phyloP scores from a whole-genome alignment of 1,284 basidiomycete species.

The Cutaneotrichosporon sp. region DNA sequence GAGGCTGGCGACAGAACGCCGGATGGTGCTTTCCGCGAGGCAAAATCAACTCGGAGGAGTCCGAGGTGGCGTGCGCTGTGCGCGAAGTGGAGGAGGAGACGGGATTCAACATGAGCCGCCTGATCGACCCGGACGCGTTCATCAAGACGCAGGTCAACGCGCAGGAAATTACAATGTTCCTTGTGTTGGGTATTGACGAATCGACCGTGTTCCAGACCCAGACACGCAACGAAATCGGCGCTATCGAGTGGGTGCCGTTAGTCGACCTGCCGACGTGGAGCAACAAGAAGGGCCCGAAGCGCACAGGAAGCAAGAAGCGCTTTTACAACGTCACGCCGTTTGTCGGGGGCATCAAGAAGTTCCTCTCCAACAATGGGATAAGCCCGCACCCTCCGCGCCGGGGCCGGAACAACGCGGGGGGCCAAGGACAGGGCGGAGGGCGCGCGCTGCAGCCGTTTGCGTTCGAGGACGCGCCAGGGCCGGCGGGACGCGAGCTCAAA shows the following conservation, averaged over 20 bases:
- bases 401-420: neutral
- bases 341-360: conserved; percentile 58
- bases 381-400: conserved; percentile 21
- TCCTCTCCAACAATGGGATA: conserved; percentile 31
- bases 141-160: conserved; percentile 86
- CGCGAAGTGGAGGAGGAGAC: conserved; percentile 94
- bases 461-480: conserved; percentile 20
- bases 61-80: conserved; percentile 73
- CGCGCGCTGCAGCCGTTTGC: conserved; percentile 36
- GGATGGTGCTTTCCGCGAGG: conserved; percentile 99
- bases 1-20: conserved; percentile 93
- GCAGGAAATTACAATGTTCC: conserved; percentile 81
- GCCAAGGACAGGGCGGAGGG: neutral
- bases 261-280: conserved; percentile 91
- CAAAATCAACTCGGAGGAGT: conserved; percentile 94
- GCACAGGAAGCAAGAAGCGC: conserved; percentile 47
- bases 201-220: conserved; percentile 84
- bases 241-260: conserved; percentile 94
- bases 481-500: conserved; percentile 27
- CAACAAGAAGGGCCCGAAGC: conserved; percentile 58
- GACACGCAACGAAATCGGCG: conserved; percentile 97
- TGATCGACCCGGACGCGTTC: conserved; percentile 64
- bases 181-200: conserved; percentile 86
- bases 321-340: conserved; percentile 97
- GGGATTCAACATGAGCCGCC: conserved; percentile 74